Percentiles rank a stretch among this genome's conserved stretches.
These are phyloP conservation scores for Pelargonium cotyledonis DNA, from an alignment of 441 rosid species.

Conservation along the genomic window DNA sequence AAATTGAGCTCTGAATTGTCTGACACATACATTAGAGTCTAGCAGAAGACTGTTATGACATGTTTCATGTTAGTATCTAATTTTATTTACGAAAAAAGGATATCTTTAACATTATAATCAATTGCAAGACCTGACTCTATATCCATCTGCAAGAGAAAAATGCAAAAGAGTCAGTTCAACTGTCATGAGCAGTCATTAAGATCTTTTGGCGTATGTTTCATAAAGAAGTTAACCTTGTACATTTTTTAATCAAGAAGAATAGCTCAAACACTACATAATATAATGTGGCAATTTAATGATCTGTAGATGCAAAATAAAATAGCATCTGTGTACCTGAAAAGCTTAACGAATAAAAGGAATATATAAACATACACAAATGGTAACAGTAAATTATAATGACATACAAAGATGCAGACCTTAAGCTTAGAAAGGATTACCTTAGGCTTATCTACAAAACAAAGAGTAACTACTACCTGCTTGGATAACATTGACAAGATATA, in stretches of 20 bases:
- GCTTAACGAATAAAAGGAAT: background rate
- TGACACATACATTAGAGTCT: background rate
- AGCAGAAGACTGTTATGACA: conserved; percentile 5
- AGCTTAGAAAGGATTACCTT: background rate
- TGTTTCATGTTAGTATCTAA: background rate
- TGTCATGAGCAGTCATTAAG: background rate
- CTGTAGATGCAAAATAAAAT: background rate
- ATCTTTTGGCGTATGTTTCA: conserved; percentile 9
- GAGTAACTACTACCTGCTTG: background rate
- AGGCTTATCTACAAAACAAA: background rate
- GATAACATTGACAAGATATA: background rate
- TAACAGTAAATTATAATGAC: background rate
- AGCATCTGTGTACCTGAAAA: background rate
- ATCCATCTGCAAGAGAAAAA: conserved; percentile 52
- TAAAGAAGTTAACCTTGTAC: background rate
- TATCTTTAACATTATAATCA: conserved; percentile 80
- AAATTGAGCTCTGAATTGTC: background rate
- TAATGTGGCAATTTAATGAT: background rate
- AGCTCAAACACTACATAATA: background rate
- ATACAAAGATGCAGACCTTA: background rate
- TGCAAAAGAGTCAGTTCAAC: conserved; percentile 21
- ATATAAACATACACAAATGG: background rate
- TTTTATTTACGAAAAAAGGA: conserved; percentile 38
- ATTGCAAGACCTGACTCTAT: conserved; percentile 73
- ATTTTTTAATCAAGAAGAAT: background rate